A percentile compares a stretch with the other conserved stretches of the same genome.
Evolutionary conservation across 2,329 filamentous ascomycete genomes (phyloP).

Genomic region (Penicillium sclerotigenum): DNA sequence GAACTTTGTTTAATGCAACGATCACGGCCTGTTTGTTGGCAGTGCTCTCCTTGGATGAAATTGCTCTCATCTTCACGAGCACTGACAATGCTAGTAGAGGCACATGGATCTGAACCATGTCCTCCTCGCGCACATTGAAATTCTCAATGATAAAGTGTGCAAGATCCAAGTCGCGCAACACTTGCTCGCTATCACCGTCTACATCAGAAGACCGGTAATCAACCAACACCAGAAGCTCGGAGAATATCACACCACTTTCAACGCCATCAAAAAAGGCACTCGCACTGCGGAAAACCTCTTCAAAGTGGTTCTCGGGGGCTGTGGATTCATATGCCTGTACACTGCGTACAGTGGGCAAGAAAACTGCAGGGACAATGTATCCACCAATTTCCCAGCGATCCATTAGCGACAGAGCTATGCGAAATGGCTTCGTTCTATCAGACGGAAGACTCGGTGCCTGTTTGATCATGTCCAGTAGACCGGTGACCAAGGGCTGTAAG

Average conservation of each 20-base stretch:
- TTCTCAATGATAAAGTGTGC: conserved; percentile 78
- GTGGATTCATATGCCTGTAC: conserved; percentile 69
- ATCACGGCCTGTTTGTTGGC: conserved; percentile 22
- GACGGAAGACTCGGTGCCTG: conserved; percentile 52
- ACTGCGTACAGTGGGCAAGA: conserved; percentile 78
- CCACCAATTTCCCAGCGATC: conserved; percentile 97
- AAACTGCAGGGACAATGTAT: conserved; percentile 80
- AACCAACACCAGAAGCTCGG: conserved; percentile 70
- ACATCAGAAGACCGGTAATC: conserved; percentile 51
- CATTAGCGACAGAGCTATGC: conserved; percentile 93
- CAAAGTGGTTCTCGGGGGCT: conserved; percentile 68
- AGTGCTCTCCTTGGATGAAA: conserved; percentile 20
- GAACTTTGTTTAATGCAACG: conserved; percentile 28
- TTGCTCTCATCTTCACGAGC: conserved; percentile 46
- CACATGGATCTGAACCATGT: conserved; percentile 86
- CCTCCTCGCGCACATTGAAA: conserved; percentile 93
- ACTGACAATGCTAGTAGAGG: conserved; percentile 70
- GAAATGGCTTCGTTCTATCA: conserved; percentile 79
- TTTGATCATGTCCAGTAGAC: conserved; percentile 73
- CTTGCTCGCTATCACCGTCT: conserved; percentile 48
- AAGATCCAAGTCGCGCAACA: conserved; percentile 63
- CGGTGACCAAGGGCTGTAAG: conserved; percentile 67
- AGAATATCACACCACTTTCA: conserved; percentile 89
- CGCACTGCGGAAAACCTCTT: conserved; percentile 86
- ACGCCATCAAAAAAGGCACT: conserved; percentile 97